Evolutionary conservation across 2,329 filamentous ascomycete species (phyloP), one percentile per base, ranked within the genome.

Genomic region (Cryoendolithus antarcticus): DNA sequence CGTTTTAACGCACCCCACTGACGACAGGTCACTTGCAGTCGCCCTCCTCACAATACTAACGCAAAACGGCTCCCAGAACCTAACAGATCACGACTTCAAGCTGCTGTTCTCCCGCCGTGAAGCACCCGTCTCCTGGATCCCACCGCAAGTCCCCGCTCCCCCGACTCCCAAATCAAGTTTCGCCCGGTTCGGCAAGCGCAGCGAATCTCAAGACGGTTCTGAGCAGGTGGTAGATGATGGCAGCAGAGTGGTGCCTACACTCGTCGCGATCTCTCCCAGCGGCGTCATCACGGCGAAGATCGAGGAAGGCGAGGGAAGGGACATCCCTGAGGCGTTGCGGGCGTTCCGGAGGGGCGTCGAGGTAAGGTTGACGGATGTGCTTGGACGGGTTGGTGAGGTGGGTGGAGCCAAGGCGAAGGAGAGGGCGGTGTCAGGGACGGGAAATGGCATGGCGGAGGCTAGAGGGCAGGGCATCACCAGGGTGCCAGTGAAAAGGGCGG

Each of bases 201-300:
- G 12, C 4, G 15, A 35, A 7, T 21, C 19, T 4, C 28, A 30
- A 3, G 27, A 27, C 3, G 7, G 21, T 8, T 10, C 32, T 6
- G n/a, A 32, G 5, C 15, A n/a, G 3, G 39, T 35, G 7, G 32
- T 33, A 2, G 38, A 39, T 5, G 38, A 40, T 8, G 33, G 33
- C 1, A 43, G 45, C 8, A 38, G 46, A 3, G 27, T 52, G 13
- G 38, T 53, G 9, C 47, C 51, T 3, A 48, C 47, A 3, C 42
- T 54, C 28, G 48, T 53, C 5, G 46, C 48, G 1, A 40, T 45
- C 11, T 31, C 33, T 6, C 42, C 46, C 8, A 29, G 38, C 21
- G 48, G 46, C 21, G 41, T 48, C 4, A 49, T 53, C n/a, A 35
- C 35, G 10, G 48, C 47, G 6, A 53, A 53, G 35, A 43, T 51